phyloP scores from a whole-genome alignment of 129 eudicot species.

The Deinandra increscens region DNA sequence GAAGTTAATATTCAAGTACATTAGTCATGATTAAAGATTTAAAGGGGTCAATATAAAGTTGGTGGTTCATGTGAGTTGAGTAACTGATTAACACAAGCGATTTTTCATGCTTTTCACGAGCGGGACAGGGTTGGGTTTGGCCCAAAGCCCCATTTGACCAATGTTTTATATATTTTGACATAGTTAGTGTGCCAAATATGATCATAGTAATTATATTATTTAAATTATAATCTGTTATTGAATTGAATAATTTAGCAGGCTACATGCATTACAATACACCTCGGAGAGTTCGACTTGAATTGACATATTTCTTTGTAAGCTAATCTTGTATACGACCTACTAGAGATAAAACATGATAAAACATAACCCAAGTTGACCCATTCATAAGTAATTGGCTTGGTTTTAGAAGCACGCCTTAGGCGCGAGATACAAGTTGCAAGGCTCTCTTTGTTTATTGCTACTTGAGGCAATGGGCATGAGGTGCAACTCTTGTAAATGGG shows the following conservation, averaged over 20 bases:
- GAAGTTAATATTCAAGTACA: background rate
- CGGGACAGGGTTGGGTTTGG: background rate
- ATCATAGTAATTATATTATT: background rate
- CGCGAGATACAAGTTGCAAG: too few species aligned
- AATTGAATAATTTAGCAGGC: background rate
- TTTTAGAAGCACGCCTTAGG: too few species aligned
- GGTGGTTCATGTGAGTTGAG: background rate
- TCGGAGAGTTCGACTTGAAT: background rate
- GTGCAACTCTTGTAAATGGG: too few species aligned
- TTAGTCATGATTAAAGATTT: background rate
- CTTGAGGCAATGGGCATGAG: too few species aligned
- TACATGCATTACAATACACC: background rate
- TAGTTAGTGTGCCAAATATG: background rate
- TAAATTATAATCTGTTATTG: background rate
- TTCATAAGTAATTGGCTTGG: background rate
- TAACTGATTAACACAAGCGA: background rate
- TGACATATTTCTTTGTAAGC: background rate
- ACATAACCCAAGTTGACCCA: background rate
- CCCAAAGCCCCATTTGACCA: background rate
- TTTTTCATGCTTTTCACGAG: background rate
- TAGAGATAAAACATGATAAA: background rate
- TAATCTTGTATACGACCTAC: background rate
- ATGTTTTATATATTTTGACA: background rate
- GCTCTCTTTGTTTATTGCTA: too few species aligned
- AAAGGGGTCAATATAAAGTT: background rate